These are phyloP conservation scores for Rhizophlyctis rosea DNA, from an alignment of 192 early-diverging fungal species.

Conservation along the genomic window DNA sequence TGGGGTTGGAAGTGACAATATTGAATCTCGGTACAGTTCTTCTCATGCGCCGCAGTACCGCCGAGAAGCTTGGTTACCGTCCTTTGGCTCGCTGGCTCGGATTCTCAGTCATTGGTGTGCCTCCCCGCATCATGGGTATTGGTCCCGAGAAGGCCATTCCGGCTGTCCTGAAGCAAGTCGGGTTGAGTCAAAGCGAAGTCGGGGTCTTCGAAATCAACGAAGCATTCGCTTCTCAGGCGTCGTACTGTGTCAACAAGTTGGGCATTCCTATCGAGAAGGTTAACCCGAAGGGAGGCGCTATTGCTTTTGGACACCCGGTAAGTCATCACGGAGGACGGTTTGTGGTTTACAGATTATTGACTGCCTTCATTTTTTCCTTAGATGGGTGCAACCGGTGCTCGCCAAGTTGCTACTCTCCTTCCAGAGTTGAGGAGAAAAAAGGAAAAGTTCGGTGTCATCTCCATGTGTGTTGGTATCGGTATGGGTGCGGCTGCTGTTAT, in stretches of 20 bases:
- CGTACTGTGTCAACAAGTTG: slow-evolving; percentile 87
- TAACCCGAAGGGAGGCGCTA: slow-evolving; percentile 98
- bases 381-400: slow-evolving; percentile 78
- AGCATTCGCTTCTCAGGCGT: slow-evolving; percentile 96
- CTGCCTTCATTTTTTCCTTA: slow-evolving; percentile 2
- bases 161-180: slow-evolving; percentile 74
- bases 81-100: slow-evolving; percentile 84
- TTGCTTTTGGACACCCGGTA: slow-evolving; percentile 94
- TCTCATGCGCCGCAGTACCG: slow-evolving; percentile 90
- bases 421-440: slow-evolving; percentile 85
- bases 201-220: slow-evolving; percentile 94
- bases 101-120: slow-evolving; percentile 86
- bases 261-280: slow-evolving; percentile 86
- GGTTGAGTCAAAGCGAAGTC: slow-evolving; percentile 72
- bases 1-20: no score
- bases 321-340: slow-evolving; percentile 55
- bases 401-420: slow-evolving; percentile 93
- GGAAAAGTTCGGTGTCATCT: slow-evolving; percentile 76
- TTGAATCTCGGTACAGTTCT: slow-evolving; percentile 56
- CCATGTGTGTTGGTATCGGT: slow-evolving; percentile 90
- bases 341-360: neutral
- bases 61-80: slow-evolving; percentile 80
- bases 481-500: slow-evolving; percentile 90
- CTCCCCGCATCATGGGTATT: slow-evolving; percentile 94
- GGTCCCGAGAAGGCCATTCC: slow-evolving; percentile 96